These are phyloP conservation scores for Agaricus sinodeliciosus DNA, from an alignment of 768 basidiomycete genomes.

Conservation along the genomic window DNA sequence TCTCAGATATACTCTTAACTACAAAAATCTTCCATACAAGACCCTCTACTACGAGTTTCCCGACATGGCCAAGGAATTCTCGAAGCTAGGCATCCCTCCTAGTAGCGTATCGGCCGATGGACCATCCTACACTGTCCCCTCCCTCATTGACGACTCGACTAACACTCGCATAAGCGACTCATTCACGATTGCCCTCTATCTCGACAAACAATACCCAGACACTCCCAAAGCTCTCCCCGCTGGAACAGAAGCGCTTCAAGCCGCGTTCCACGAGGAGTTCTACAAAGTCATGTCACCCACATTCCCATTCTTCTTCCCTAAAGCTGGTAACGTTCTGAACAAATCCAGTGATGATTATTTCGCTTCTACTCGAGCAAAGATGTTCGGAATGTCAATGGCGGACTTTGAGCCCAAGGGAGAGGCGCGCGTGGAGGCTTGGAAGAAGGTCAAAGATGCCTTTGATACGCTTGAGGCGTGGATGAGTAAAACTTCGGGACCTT, in stretches of 20 bases:
- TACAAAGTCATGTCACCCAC: slow-evolving; percentile 12
- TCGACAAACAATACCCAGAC: slow-evolving; percentile 35
- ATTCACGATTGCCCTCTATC: slow-evolving; percentile 32
- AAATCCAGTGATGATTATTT: slow-evolving; percentile 11
- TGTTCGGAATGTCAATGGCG: background rate
- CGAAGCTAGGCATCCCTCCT: slow-evolving; percentile 24
- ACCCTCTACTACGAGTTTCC: slow-evolving; percentile 38
- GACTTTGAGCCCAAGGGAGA: slow-evolving; percentile 5
- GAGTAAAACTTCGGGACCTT: background rate
- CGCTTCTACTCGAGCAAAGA: background rate
- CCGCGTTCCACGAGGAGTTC: slow-evolving; percentile 18
- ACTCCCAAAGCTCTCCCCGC: slow-evolving; percentile 25
- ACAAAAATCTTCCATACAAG: slow-evolving; percentile 17
- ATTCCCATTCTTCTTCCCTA: slow-evolving; percentile 7
- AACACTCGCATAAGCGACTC: slow-evolving; percentile 28
- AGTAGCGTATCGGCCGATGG: slow-evolving; percentile 18
- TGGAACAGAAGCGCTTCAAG: slow-evolving; percentile 26
- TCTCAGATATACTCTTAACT: slow-evolving; percentile 7
- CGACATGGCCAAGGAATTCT: slow-evolving; percentile 26
- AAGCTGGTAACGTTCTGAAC: background rate
- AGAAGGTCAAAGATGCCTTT: slow-evolving; percentile 3
- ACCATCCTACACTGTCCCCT: slow-evolving; percentile 33
- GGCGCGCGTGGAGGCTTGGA: background rate
- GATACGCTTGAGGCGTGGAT: slow-evolving; percentile 9
- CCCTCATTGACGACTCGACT: slow-evolving; percentile 36